These are phyloP conservation scores for Haplosporangium gracile DNA, from an alignment of 192 early-diverging fungal genomes.

Conservation along the genomic window DNA sequence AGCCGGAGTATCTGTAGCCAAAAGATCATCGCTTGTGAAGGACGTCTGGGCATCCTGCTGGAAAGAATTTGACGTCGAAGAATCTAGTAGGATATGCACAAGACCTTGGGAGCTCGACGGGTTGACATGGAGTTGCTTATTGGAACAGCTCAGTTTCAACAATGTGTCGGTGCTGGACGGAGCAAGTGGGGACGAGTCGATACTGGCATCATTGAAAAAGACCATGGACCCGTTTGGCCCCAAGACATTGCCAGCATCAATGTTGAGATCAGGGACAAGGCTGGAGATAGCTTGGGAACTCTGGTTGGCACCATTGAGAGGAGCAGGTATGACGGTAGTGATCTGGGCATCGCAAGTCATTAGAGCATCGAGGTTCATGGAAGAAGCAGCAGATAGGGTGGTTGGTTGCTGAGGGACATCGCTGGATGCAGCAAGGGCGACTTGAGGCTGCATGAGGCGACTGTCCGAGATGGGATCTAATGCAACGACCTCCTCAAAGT, in stretches of 20 bases:
- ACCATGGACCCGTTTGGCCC: background rate
- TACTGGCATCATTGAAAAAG: background rate
- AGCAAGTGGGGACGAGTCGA: background rate
- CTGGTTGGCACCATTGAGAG: no score
- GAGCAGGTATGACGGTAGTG: no score
- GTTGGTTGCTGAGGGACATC: background rate
- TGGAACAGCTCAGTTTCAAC: background rate
- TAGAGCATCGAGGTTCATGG: background rate
- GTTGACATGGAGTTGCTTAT: background rate
- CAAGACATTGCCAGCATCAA: background rate
- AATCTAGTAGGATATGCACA: background rate
- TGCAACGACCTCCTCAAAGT: background rate
- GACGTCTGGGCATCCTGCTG: background rate
- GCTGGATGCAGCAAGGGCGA: background rate
- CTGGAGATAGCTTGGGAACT: no score
- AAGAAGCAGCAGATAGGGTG: background rate
- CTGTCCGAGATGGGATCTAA: no score
- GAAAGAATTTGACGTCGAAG: background rate
- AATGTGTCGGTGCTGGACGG: background rate
- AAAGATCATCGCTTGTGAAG: no score
- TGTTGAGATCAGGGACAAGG: background rate
- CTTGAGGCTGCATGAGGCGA: background rate
- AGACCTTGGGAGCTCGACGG: background rate
- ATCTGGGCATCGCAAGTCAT: background rate
- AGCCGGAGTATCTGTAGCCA: background rate